A percentile compares a stretch with the other conserved stretches of the same genome.
These are phyloP conservation scores for Septoria petroselini DNA, from an alignment of 2,329 filamentous ascomycete species.

Conservation along the genomic window DNA sequence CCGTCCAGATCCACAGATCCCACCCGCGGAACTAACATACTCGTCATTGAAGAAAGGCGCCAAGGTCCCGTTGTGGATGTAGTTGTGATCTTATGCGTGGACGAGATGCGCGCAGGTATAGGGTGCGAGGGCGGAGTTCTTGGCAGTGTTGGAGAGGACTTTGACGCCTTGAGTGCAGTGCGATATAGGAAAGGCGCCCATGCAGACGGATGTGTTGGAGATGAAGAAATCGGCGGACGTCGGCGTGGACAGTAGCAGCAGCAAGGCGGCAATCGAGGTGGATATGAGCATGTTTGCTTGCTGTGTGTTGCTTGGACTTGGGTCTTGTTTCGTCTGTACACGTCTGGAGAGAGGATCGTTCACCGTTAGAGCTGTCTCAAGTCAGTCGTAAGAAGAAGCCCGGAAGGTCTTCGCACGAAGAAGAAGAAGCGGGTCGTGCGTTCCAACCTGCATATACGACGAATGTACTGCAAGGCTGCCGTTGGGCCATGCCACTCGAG, in stretches of 20 bases:
- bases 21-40: constrained; percentile 12
- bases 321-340: too few relatives aligned
- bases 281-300: neutral
- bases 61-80: constrained; percentile 24
- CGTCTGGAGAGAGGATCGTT: too few relatives aligned
- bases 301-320: too few relatives aligned
- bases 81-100: constrained; percentile 25
- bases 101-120: constrained; percentile 24
- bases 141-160: constrained; percentile 19
- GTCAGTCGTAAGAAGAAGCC: too few relatives aligned
- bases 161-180: constrained; percentile 23
- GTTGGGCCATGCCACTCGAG: neutral
- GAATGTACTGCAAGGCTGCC: too few relatives aligned
- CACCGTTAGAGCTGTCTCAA: too few relatives aligned
- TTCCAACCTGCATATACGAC: too few relatives aligned
- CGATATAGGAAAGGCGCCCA: constrained; percentile 21
- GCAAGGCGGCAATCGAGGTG: too few relatives aligned
- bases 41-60: constrained; percentile 10
- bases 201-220: constrained; percentile 28
- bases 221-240: constrained; percentile 26
- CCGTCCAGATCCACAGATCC: constrained; percentile 21
- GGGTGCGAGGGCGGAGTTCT: constrained; percentile 12
- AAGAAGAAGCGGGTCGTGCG: too few relatives aligned
- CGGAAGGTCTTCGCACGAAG: too few relatives aligned
- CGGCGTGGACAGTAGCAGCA: too few relatives aligned